These are phyloP conservation scores for Lichtheimia corymbifera DNA, from an alignment of 371 early-diverging fungal genomes.

Conservation along the genomic window DNA sequence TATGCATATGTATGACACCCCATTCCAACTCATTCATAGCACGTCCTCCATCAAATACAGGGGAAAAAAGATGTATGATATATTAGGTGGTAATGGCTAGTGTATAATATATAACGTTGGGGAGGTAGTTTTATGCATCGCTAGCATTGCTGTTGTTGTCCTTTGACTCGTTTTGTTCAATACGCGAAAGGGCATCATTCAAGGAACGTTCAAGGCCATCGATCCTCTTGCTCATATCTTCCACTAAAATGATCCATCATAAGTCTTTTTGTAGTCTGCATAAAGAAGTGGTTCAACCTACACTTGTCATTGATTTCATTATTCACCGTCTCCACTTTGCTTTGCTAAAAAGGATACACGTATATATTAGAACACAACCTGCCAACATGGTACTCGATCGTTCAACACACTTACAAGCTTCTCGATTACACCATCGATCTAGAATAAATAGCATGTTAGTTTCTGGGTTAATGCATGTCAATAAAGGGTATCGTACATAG, in stretches of 20 bases:
- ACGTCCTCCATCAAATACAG: too few relatives aligned
- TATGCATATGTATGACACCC: too few relatives aligned
- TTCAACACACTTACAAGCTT: neutral
- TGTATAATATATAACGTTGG: too few relatives aligned
- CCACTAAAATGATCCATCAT: neutral
- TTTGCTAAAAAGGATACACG: neutral
- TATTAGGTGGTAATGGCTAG: too few relatives aligned
- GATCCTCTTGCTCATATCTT: neutral
- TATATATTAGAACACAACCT: neutral
- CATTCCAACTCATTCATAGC: too few relatives aligned
- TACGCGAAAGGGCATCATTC: neutral
- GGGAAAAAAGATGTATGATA: too few relatives aligned
- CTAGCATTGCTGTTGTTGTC: too few relatives aligned
- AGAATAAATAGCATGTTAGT: neutral
- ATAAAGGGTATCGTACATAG: too few relatives aligned
- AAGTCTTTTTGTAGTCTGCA: neutral
- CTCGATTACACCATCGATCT: neutral
- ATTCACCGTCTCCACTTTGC: neutral
- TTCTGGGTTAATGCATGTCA: too few relatives aligned
- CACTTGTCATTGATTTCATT: conserved; percentile 1
- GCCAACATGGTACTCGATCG: neutral
- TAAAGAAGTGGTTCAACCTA: neutral
- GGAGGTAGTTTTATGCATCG: too few relatives aligned
- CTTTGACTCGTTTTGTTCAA: neutral
- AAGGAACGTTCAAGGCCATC: neutral